phyloP scores from a whole-genome alignment of 495 filamentous ascomycete genomes.

The Penicillium roqueforti region DNA sequence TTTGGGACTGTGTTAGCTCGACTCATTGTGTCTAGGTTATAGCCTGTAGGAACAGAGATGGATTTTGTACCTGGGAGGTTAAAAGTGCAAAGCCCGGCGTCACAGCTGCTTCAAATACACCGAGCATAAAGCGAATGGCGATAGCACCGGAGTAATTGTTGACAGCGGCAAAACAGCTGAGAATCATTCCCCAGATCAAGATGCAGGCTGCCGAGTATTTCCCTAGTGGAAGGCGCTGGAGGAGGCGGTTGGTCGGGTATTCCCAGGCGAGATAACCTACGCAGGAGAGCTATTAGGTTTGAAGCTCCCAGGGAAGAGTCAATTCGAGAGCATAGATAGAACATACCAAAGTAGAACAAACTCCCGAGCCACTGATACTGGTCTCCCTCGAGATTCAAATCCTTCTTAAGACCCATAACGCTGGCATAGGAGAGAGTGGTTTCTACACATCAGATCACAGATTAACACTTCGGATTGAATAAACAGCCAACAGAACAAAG shows the following conservation, averaged over 20 bases:
- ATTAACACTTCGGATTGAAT: background rate
- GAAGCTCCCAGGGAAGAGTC: background rate
- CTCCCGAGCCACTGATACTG: slow-evolving; percentile 54
- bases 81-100: slow-evolving; percentile 61
- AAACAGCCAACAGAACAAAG: background rate
- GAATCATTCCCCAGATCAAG: slow-evolving; percentile 54
- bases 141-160: slow-evolving; percentile 46
- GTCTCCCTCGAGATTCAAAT: slow-evolving; percentile 39
- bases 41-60: too few relatives aligned
- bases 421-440: slow-evolving; percentile 61
- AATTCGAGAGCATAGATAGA: background rate
- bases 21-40: background rate
- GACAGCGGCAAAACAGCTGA: slow-evolving; percentile 53
- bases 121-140: slow-evolving; percentile 57
- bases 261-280: slow-evolving; percentile 60
- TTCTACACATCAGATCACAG: slow-evolving; percentile 28
- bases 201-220: slow-evolving; percentile 57
- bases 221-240: slow-evolving; percentile 55
- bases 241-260: slow-evolving; percentile 58
- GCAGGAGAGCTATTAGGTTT: background rate
- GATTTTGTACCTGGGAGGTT: slow-evolving; percentile 44
- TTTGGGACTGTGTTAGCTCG: background rate
- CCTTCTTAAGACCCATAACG: slow-evolving; percentile 56
- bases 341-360: slow-evolving; percentile 58
- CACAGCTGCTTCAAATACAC: slow-evolving; percentile 58